Evolutionary conservation across 164 flowering plant species (phyloP).

Genomic region (Nymphaea thermarum): DNA sequence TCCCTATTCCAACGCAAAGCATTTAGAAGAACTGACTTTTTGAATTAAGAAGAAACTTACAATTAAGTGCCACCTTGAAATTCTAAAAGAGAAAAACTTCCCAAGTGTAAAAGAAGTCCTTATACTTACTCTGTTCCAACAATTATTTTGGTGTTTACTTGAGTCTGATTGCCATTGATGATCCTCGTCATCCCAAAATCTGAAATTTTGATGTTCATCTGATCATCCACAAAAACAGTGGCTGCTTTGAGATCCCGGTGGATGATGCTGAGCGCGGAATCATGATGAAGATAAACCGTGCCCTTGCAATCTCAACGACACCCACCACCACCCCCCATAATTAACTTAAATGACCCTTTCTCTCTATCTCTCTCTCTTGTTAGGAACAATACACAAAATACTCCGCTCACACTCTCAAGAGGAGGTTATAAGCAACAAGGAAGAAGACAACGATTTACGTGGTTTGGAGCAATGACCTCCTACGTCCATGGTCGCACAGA

Average conservation of each 20-base stretch:
- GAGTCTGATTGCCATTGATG: conserved; percentile 13
- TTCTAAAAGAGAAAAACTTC: too few relatives aligned
- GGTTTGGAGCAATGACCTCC: too few relatives aligned
- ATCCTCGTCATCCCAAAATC: conserved; percentile 35
- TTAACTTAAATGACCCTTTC: too few relatives aligned
- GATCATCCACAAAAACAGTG: conserved; percentile 21
- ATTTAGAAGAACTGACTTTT: conserved; percentile 3
- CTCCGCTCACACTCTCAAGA: too few relatives aligned
- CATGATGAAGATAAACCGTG: conserved; percentile 29
- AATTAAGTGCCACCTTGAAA: too few relatives aligned
- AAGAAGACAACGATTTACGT: too few relatives aligned
- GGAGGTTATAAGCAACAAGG: too few relatives aligned
- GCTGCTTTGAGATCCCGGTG: conserved; percentile 31
- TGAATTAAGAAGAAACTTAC: conserved; percentile 10
- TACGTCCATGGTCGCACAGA: too few relatives aligned
- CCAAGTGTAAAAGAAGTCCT: too few relatives aligned
- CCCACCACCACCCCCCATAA: conserved; percentile 13
- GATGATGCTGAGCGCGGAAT: conserved; percentile 22
- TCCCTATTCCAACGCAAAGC: too few relatives aligned
- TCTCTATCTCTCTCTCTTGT: too few relatives aligned
- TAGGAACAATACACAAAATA: too few relatives aligned
- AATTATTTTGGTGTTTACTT: conserved; percentile 9
- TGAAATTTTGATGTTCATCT: conserved; percentile 28
- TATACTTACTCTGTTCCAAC: conserved; percentile 22
- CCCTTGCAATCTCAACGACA: conserved; percentile 15